phyloP scores from a whole-genome alignment of 176 grass and related monocot species.

The Carex kokanica region DNA sequence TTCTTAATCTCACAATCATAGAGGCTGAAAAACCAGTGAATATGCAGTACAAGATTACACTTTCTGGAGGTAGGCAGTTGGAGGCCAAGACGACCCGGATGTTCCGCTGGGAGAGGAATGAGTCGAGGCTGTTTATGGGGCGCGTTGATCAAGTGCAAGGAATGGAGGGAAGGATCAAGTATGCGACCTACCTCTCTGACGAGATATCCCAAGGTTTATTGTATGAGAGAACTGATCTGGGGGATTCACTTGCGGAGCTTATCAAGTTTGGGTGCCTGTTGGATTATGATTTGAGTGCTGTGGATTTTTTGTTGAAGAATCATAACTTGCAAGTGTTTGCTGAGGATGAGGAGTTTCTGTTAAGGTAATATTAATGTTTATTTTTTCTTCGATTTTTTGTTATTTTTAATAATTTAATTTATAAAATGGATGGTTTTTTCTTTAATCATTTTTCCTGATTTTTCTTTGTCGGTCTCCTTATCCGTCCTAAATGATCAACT shows the following conservation, averaged over 20 bases:
- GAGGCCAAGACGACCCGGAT: constrained; percentile 27
- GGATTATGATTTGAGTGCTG: constrained; percentile 42
- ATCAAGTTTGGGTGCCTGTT: constrained; percentile 47
- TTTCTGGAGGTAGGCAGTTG: constrained; percentile 27
- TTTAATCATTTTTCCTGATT: neutral
- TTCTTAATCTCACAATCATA: constrained; percentile 40
- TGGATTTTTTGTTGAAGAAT: constrained; percentile 51
- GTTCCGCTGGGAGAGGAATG: constrained; percentile 58
- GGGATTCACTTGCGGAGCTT: constrained; percentile 43
- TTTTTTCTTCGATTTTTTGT: neutral
- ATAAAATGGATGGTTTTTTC: neutral
- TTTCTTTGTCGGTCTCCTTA: neutral
- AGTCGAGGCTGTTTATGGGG: constrained; percentile 33
- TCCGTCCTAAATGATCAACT: neutral
- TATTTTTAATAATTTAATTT: neutral
- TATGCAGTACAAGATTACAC: constrained; percentile 35
- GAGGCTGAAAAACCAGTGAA: constrained; percentile 37
- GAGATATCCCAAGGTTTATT: constrained; percentile 61
- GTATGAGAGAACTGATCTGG: constrained; percentile 42
- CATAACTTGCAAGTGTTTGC: constrained; percentile 62
- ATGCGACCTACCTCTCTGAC: constrained; percentile 40
- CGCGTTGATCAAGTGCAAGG: neutral
- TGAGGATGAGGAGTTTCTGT: constrained; percentile 41
- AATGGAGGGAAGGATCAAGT: constrained; percentile 40
- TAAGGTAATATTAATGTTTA: neutral